Base-by-base conservation (phyloP, 257 asterid genomes). In the Voacanga thouarsii region DNA sequence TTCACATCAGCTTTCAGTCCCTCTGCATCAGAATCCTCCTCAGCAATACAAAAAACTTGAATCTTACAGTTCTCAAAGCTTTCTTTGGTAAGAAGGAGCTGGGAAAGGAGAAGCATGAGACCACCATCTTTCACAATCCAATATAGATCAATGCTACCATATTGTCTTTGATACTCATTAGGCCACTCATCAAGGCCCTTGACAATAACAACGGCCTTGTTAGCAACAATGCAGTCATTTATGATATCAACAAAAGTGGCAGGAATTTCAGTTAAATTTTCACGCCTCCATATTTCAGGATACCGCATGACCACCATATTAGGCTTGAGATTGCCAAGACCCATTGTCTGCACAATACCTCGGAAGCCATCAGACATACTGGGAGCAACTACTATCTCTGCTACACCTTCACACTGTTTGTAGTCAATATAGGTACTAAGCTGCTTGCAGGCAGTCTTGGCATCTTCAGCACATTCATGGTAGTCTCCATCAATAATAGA, bases 111-210 rank as follows among this genome's bases (percentile, higher is more conserved):
- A 44, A 95, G 96, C 99, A 95, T 95, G 37, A 95, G 93, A 41
- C 99, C 99, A 12, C 99, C 99, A 28, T 95, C 99, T 83, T 96
- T 86, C 72, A 95, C 99, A 14, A 95, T 95, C 99, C 99, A 95
- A 75, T 95, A 95, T 81, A 95, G 82, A 81, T 95, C 99, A 1
- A 95, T 95, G 39, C 96, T 95, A 41, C 99, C 99, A 8, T 90
- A 95, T 78, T 95, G 98, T 76, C 98, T 78, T 81, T 95, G 99
- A 61, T 93, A 95, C 88, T 90, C 99, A 21, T 95, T 95, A 1
- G 99, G 99, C 99, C 99, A 95, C 85, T 95, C 99, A 24, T 95
- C 99, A 0, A 95, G 93, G 63, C 99, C 99, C 85, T 95, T 95
- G 12, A 95, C 98, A 7, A 90, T 95, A 60, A 95, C 99, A 19